phyloP scores from a whole-genome alignment of 129 eudicot genomes.

The Chrysanthemum seticuspe region DNA sequence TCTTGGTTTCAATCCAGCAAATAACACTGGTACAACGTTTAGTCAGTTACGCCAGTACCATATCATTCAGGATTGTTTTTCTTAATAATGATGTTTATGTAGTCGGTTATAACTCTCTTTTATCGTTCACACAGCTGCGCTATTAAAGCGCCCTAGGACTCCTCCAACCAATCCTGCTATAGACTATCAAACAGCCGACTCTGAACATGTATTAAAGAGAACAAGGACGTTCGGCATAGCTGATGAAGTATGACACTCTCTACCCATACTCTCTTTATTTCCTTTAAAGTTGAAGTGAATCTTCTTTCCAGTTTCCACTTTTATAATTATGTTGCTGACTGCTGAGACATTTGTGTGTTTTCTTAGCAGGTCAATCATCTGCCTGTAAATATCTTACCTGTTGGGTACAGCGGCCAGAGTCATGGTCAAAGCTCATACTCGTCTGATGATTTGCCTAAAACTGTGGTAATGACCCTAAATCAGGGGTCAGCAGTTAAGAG shows the following conservation, averaged over 20 bases:
- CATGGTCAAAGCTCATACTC: constrained; percentile 84
- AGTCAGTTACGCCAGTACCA: neutral
- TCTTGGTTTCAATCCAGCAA: constrained; percentile 67
- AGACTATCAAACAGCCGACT: constrained; percentile 89
- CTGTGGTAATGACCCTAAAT: constrained; percentile 63
- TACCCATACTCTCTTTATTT: neutral
- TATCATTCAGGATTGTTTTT: neutral
- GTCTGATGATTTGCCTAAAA: constrained; percentile 76
- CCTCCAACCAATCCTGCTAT: constrained; percentile 68
- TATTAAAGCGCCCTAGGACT: constrained; percentile 82
- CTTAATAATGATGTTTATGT: neutral
- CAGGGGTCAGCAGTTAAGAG: constrained; percentile 86
- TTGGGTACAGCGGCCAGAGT: constrained; percentile 56
- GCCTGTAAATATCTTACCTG: constrained; percentile 68
- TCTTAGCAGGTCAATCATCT: constrained; percentile 58
- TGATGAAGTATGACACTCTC: constrained; percentile 54
- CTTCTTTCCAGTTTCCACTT: neutral
- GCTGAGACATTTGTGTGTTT: constrained; percentile 13
- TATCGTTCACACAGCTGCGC: constrained; percentile 34
- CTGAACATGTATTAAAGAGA: constrained; percentile 81
- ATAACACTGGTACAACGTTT: constrained; percentile 51
- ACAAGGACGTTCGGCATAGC: constrained; percentile 72
- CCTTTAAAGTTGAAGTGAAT: neutral
- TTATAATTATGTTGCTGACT: too few relatives aligned
- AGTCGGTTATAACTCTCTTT: too few relatives aligned